phyloP scores from a whole-genome alignment of 768 basidiomycete species.

The Phlebiopsis flavidoalba region DNA sequence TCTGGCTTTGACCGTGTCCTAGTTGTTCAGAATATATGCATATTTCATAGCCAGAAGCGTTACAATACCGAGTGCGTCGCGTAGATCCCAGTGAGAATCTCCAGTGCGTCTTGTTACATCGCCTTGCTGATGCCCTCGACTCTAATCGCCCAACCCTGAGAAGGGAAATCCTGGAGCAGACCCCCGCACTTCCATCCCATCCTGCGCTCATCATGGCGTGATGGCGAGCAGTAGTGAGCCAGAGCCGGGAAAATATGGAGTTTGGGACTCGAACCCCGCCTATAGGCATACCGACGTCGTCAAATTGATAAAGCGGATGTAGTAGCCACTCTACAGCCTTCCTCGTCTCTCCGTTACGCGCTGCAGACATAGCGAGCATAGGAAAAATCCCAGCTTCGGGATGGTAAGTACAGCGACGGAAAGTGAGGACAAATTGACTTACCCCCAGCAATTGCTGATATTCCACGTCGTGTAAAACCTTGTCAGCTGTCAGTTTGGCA shows the following conservation, averaged over 20 bases:
- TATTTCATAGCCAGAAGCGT: no score
- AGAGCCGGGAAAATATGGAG: slow-evolving; percentile 54
- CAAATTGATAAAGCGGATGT: slow-evolving; percentile 49
- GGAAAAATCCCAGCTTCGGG: slow-evolving; percentile 55
- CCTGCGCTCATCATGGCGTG: slow-evolving; percentile 56
- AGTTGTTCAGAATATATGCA: no score
- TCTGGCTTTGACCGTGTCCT: no score
- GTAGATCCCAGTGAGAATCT: not conserved
- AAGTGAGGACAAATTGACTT: slow-evolving; percentile 13
- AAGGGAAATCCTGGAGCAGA: slow-evolving; percentile 38
- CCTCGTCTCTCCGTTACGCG: slow-evolving; percentile 42
- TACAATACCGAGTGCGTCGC: no score
- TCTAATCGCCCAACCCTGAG: slow-evolving; percentile 32
- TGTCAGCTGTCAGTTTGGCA: slow-evolving; percentile 45
- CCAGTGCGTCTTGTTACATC: slow-evolving; percentile 17
- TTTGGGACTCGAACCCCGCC: slow-evolving; percentile 51
- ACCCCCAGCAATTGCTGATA: slow-evolving; percentile 50
- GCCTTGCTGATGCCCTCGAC: slow-evolving; percentile 32
- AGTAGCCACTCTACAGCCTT: slow-evolving; percentile 52
- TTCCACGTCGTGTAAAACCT: slow-evolving; percentile 54
- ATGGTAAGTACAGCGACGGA: not conserved
- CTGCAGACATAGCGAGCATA: slow-evolving; percentile 59
- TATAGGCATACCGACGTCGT: slow-evolving; percentile 56
- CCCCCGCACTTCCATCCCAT: slow-evolving; percentile 44
- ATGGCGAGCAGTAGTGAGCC: slow-evolving; percentile 46